Evolutionary conservation across 108 stramenopile genomes (phyloP), one percentile per base, ranked within the genome.

Genomic region (Pseudonitzschia multiseries): DNA sequence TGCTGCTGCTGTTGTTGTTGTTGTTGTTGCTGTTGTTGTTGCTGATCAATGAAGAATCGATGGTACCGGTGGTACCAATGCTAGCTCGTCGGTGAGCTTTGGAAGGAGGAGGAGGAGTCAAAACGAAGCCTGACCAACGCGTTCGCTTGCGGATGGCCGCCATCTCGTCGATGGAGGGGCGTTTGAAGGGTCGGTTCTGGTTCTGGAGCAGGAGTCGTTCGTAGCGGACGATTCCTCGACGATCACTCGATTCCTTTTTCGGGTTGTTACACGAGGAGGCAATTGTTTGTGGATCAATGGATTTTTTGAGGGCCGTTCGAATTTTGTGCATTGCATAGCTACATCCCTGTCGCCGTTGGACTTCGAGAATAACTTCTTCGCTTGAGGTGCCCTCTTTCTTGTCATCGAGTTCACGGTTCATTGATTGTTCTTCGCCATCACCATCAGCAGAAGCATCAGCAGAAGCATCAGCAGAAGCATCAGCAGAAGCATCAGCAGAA

Each of bases 291-390:
- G 46, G 13, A 48, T 14, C 9, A 56, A 56, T 56, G n/a, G 32
- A 62, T 20, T 62, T 62, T 41, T 59, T 67, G 22, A 75, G 43
- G 5, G 54, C 51, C 43, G 66, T 44, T 59, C 61, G 59, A 18
- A 75, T 59, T 33, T 67, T 41, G 28, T 65, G 52, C 57, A 68
- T 68, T 8, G 32, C 33, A 21, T 57, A 48, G 57, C 56, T 32
- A 54, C 74, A 75, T 29, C 74, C 74, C 36, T 66, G 41, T 12
- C 74, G 65, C 6, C 74, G 65, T 41, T 75, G 74, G 12, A 75
- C 31, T 36, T 75, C 74, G 13, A 75, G 33, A n/a, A 75, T 20
- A 17, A 63, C 46, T 10, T 57, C 43, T 67, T 68, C 41, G 22
- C 54, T 56, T n/a, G n/a, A 51, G n/a, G 10, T n/a, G 10, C 1